Conservation (phyloP, 306 rosid species). For the Vicia villosa region DNA sequence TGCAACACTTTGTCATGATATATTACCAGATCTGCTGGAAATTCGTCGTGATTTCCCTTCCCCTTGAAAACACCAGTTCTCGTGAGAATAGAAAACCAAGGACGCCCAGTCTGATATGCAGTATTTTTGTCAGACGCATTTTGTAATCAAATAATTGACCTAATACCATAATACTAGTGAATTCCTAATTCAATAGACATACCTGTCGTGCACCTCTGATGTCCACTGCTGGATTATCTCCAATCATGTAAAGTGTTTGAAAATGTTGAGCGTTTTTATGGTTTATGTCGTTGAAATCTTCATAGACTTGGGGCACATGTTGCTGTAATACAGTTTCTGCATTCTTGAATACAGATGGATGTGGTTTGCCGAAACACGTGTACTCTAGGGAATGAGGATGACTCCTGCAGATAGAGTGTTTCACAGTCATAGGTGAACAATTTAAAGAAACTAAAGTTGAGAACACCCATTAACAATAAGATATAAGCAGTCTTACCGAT, state of each 20-base stretch:
- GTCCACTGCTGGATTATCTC: constrained; percentile 94
- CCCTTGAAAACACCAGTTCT: constrained; percentile 94
- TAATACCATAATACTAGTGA: constrained; percentile 1
- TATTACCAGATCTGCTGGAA: constrained; percentile 57
- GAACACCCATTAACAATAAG: constrained; percentile 1
- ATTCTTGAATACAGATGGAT: constrained; percentile 77
- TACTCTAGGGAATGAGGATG: constrained; percentile 62
- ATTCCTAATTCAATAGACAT: constrained; percentile 30
- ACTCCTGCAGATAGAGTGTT: constrained; percentile 52
- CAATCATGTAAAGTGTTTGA: constrained; percentile 81
- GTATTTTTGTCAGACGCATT: constrained; percentile 10
- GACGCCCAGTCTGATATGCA: constrained; percentile 74
- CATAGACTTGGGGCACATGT: constrained; percentile 38
- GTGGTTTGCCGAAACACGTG: constrained; percentile 81
- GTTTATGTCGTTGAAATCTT: constrained; percentile 25
- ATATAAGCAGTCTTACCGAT: constrained; percentile 53
- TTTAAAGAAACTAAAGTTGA: constrained; percentile 21
- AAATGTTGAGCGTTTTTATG: constrained; percentile 46
- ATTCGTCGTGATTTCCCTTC: constrained; percentile 64
- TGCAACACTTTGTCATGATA: not conserved
- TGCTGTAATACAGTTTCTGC: constrained; percentile 73
- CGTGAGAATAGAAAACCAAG: constrained; percentile 96
- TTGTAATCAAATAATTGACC: constrained; percentile 23
- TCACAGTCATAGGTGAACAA: constrained; percentile 13
- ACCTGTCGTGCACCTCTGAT: constrained; percentile 83